phyloP scores from a whole-genome alignment of 2,329 filamentous ascomycete species.

The Thermomyces lanuginosus region DNA sequence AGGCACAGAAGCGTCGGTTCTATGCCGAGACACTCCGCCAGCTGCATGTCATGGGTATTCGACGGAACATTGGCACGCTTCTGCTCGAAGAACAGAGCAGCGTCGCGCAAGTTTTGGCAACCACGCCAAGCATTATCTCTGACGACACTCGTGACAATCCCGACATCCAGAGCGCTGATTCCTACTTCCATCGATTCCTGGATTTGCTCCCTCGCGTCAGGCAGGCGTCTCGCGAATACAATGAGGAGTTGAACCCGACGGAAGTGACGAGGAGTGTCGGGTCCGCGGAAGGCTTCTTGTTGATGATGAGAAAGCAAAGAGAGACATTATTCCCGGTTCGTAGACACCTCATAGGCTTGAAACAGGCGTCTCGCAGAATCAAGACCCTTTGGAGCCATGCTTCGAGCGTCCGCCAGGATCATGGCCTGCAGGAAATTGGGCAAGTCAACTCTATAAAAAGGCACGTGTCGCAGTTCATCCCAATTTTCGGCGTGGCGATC shows the following conservation, averaged over 20 bases:
- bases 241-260: conserved; percentile 65
- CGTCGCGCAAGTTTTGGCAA: conserved; percentile 51
- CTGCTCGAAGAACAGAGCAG: conserved; percentile 58
- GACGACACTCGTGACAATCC: conserved; percentile 10
- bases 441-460: conserved; percentile 12
- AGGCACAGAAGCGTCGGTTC: conserved; percentile 73
- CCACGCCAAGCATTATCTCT: conserved; percentile 25
- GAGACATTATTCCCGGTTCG: conserved; percentile 18
- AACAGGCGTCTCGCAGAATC: conserved; percentile 16
- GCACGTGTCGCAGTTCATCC: conserved; percentile 44
- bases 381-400: conserved; percentile 18
- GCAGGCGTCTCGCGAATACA: conserved; percentile 53
- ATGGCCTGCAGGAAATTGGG: conserved; percentile 7
- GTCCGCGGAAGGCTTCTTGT: conserved; percentile 71
- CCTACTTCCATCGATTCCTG: conserved; percentile 63
- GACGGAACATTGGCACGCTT: conserved; percentile 61
- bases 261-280: conserved; percentile 67
- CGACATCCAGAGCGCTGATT: conserved; percentile 37
- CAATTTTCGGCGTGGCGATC: conserved; percentile 47
- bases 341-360: conserved; percentile 15
- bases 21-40: conserved; percentile 77
- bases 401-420: conserved; percentile 12
- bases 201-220: conserved; percentile 56
- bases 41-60: conserved; percentile 76
- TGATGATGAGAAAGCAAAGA: conserved; percentile 29